Evolutionary conservation across 2,329 filamentous ascomycete genomes (phyloP).

Genomic region (Beauveria australis): DNA sequence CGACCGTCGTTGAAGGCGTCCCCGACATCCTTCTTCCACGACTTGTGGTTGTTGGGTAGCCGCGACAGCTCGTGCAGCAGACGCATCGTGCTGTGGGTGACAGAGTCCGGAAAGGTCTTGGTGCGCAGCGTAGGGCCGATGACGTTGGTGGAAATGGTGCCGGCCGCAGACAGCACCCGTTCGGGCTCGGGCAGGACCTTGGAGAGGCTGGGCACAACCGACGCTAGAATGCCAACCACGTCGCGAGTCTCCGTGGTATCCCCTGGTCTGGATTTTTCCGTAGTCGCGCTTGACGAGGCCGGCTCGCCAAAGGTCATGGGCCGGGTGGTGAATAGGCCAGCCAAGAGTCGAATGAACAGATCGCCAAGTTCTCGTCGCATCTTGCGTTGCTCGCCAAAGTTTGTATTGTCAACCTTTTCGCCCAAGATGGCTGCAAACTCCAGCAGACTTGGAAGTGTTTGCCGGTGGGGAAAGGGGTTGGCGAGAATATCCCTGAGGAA

Average conservation of each 20-base stretch:
- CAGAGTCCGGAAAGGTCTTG: conserved; percentile 78
- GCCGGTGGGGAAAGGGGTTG: conserved; percentile 91
- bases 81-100: conserved; percentile 61
- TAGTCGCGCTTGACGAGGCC: conserved; percentile 25
- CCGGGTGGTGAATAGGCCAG: conserved; percentile 88
- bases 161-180: conserved; percentile 68
- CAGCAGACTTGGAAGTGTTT: conserved; percentile 76
- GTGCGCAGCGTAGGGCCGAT: conserved; percentile 76
- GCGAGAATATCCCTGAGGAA: conserved; percentile 84
- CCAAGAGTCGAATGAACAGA: conserved; percentile 76
- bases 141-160: conserved; percentile 74
- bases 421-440: conserved; percentile 86
- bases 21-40: conserved; percentile 85
- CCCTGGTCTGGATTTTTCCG: conserved; percentile 28
- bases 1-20: conserved; percentile 87
- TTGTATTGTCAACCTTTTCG: conserved; percentile 95
- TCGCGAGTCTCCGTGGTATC: conserved; percentile 55
- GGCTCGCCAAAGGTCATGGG: conserved; percentile 63
- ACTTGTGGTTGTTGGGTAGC: conserved; percentile 72
- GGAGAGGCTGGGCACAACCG: conserved; percentile 70
- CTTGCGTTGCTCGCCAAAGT: conserved; percentile 86
- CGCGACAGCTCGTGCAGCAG: conserved; percentile 71
- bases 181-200: conserved; percentile 82
- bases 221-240: conserved; percentile 69
- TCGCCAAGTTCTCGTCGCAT: conserved; percentile 90